Base-by-base conservation (phyloP, 2,329 filamentous ascomycete genomes). In the Sclerotinia glacialis region DNA sequence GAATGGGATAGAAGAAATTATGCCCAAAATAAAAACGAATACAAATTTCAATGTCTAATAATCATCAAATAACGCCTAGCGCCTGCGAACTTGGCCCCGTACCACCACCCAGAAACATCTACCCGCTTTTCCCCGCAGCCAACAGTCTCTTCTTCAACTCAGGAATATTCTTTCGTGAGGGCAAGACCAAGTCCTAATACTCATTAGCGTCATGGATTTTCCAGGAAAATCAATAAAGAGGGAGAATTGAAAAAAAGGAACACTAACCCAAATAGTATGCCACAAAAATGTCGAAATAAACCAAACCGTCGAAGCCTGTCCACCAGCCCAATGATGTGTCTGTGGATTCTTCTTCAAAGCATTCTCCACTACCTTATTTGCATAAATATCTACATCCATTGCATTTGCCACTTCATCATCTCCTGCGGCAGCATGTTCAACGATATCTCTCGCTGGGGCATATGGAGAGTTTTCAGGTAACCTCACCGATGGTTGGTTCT, bases 361-460 rank as follows among this genome's bases (percentile, higher is more conserved):
- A 67, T 74, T 74, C 18, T 61, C 65, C 6, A 73, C 71, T 16
- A 73, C 71, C 2, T 31, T 53, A 28, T 67, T 42, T 4, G 72
- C 70, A 67, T 71, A 73, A 12, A 55, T 47, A 56, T 71, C 60
- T 2, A 68, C 68, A 40, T 71, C 64, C 46, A 64, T 64, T 12
- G 46, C 64, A 56, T 34, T 40, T 3, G 50, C 21, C 23, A 62
- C 21, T 12, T 71, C 8, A 6, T 47, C n/a, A 12, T 31, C 28
- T 12, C 70, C 71, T 5, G 21, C 46, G 28, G 68, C 56, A 8
- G 60, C 47, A 40, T 34, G 14, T 46, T 73, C 72, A 37, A 74
- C 67, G 1, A 69, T 63, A 9, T 71, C 65, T 28, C 64, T 70
- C 11, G 64, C 71, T 0, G 72, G 65, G n/a, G 44, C 61, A 58